Percentiles rank a stretch among this genome's conserved stretches.
Conservation (phyloP, 495 filamentous ascomycete genomes). For the Xanthoparmelia taractica region DNA sequence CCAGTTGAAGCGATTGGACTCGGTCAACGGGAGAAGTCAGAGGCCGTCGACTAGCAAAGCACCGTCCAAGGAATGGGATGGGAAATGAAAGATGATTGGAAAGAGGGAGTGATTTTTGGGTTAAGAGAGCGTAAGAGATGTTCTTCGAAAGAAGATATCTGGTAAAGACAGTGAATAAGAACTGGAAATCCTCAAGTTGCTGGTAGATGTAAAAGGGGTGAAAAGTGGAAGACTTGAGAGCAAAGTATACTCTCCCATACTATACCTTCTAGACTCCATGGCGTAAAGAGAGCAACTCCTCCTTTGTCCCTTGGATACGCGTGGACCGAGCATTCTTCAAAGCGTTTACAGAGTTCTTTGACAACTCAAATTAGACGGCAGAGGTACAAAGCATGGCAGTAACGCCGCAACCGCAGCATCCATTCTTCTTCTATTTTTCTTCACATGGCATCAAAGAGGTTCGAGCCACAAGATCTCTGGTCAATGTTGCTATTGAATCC, state of each 20-base stretch:
- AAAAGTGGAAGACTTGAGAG: background rate
- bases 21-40: background rate
- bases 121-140: background rate
- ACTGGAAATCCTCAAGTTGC: background rate
- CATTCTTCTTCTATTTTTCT: background rate
- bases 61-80: constrained; percentile 3
- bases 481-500: background rate
- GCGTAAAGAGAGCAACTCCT: background rate
- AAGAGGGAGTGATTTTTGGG: background rate
- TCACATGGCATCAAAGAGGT: background rate
- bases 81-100: constrained; percentile 3
- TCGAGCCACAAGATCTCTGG: background rate
- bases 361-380: constrained; percentile 2
- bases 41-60: constrained; percentile 7
- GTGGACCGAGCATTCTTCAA: background rate
- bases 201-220: background rate
- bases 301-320: background rate
- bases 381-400: background rate
- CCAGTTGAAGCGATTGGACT: background rate
- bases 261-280: background rate
- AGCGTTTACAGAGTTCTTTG: constrained; percentile 5
- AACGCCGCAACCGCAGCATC: constrained; percentile 4
- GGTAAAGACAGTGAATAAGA: constrained; percentile 2
- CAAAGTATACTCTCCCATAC: background rate
- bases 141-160: no score